Base-by-base conservation (phyloP, 306 rosid species). In the Neltuma alba region DNA sequence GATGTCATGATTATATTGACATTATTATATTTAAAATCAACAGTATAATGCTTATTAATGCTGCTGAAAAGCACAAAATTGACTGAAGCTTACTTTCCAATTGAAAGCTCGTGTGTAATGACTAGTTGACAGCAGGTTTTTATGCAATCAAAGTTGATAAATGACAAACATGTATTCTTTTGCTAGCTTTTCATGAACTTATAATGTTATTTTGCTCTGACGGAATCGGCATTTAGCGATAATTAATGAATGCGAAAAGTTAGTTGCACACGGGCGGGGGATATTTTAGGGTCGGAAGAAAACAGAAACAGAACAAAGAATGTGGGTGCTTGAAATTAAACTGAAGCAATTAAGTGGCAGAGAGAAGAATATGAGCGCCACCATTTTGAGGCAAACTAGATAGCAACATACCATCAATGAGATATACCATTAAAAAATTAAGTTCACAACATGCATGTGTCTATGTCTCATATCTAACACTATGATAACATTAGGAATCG, bases 401-500 rank as follows among this genome's bases (percentile, higher is more conserved):
- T 42, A 58, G 76, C 82, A 55, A n/a, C n/a, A n/a, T 55, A 65
- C 79, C 74, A 81, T 71, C 82, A 83, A 65, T 57, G 79, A 70
- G 57, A 71, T 5, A 44, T 67, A 78, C 21, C 75, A n/a, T 20
- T 25, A 8, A 16, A 36, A 45, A 73, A 63, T 63, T 15, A 63
- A 15, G 18, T 58, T 58, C 36, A 28, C 20, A 16, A 16, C 15
- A 76, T 28, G 58, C 75, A 70, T 80, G 84, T 55, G 27, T 20
- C 86, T 55, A 0, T 25, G 36, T 25, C n/a, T n/a, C n/a, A 18
- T 48, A 79, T 80, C 81, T 42, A 80, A 84, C 81, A 80, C 65
- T 50, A 64, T 61, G 89, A 7, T 5, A 79, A 42, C 84, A 83
- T 79, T 89, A 86, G 8, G 83, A 85, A 76, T 57, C 69, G 12